Base-by-base conservation (phyloP, 805 yeast genomes). In the Wickerhamomyces hampshirensis region DNA sequence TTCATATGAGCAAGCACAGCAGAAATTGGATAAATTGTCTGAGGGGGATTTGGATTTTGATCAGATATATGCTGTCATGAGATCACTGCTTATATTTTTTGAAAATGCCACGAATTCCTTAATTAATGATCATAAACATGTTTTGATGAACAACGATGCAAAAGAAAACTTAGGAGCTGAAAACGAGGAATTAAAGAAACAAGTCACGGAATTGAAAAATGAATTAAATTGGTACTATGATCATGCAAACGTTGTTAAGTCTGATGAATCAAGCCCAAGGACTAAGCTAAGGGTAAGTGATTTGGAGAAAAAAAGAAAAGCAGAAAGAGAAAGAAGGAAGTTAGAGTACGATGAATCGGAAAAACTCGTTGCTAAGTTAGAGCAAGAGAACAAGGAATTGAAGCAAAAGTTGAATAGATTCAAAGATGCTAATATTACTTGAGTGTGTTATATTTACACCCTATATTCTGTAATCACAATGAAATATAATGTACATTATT, bases 241-340 rank as follows among this genome's bases (percentile, higher is more conserved):
- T 3, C 37, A 45, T 30, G 38, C 37, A 5, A 21, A 39, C 2
- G 38, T 39, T 14, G 32, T 29, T 6, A 30, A 36, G 7, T 29
- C 28, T 29, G 46, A 37, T 44, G 18, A 26, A 11, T 30, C 38
- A 12, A 46, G 52, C 21, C 70, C 72, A 13, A 58, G 72, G 23
- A 56, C 69, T 31, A 65, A 63, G 37, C 47, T 77, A 31, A 63
- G 87, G 37, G 61, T 81, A 12, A 79, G 75, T 17, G 87, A 80
- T 45, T 55, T 84, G 29, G 74, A 75, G 28, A 73, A 66, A 43
- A 66, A 80, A 48, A 80, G 85, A 81, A 77, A 78, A 48, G 67
- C 77, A 5, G 89, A 84, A 43, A 64, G 87, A 42, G 93, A 83
- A 54, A 73, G 83, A 14, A 59, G 88, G 21, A 72, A 73, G 15